These are phyloP conservation scores for Cordyceps fumosorosea DNA, from an alignment of 2,329 filamentous ascomycete genomes.

Conservation along the genomic window DNA sequence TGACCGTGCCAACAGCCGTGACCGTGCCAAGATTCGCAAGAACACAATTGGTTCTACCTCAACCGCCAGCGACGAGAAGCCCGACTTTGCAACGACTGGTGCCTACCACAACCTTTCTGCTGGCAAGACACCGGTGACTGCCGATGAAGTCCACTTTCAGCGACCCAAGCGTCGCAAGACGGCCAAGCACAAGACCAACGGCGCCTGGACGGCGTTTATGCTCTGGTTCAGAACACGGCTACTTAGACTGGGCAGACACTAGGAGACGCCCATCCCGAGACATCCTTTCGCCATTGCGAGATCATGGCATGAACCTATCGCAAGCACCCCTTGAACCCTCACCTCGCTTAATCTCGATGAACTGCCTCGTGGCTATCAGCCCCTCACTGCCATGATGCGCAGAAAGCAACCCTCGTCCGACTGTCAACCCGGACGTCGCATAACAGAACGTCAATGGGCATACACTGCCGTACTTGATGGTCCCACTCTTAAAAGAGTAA, in stretches of 20 bases:
- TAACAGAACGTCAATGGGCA: not conserved
- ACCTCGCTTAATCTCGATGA: not conserved
- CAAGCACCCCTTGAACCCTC: not conserved
- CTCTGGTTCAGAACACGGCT: constrained; percentile 55
- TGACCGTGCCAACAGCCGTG: constrained; percentile 49
- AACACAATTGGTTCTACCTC: constrained; percentile 29
- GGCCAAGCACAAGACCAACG: constrained; percentile 54
- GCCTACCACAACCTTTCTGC: constrained; percentile 7
- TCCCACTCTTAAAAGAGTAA: not conserved
- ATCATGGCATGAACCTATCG: not conserved
- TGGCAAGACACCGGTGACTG: constrained; percentile 22
- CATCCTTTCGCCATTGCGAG: not conserved
- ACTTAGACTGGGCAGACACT: constrained; percentile 35
- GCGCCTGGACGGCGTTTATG: constrained; percentile 57
- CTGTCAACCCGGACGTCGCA: not conserved
- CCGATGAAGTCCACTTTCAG: constrained; percentile 39
- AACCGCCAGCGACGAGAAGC: constrained; percentile 24
- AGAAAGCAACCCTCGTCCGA: not conserved
- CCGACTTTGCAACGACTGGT: constrained; percentile 30
- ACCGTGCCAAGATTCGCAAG: constrained; percentile 36
- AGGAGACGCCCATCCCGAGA: constrained; percentile 18
- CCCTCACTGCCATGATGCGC: not conserved
- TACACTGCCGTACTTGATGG: not conserved
- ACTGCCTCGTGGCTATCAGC: not conserved
- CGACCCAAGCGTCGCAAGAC: constrained; percentile 36